phyloP scores from a whole-genome alignment of 352 stramenopile genomes.

The Globisporangium uncinulatum region DNA sequence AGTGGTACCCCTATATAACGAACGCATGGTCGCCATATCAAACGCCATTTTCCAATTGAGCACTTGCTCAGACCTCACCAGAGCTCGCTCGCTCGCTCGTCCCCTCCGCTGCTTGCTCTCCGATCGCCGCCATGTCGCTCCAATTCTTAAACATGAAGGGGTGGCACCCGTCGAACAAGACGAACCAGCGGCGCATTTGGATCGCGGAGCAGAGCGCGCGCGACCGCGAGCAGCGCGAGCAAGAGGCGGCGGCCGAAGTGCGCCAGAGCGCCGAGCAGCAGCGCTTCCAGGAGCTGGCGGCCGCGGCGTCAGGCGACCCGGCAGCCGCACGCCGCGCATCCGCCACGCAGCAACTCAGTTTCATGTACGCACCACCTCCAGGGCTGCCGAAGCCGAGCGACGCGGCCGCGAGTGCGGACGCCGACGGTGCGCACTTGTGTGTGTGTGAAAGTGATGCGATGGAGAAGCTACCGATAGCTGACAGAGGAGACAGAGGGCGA shows the following conservation, averaged over 20 bases:
- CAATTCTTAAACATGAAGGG: conserved; percentile 81
- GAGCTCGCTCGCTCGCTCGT: no score
- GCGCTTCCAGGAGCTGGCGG: conserved; percentile 54
- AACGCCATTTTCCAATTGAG: no score
- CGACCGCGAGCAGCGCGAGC: conserved; percentile 38
- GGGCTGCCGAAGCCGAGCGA: conserved; percentile 45
- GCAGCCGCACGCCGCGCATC: conserved; percentile 32
- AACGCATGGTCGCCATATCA: no score
- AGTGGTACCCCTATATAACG: no score
- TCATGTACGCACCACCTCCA: conserved; percentile 70
- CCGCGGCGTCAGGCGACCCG: conserved; percentile 38
- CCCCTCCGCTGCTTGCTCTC: neutral
- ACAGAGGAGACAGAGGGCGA: conserved; percentile 17
- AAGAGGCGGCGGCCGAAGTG: conserved; percentile 62
- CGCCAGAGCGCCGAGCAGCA: conserved; percentile 47
- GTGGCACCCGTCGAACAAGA: conserved; percentile 71
- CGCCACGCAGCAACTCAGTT: conserved; percentile 56
- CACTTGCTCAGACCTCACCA: neutral
- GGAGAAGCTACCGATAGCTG: neutral
- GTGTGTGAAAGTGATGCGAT: neutral
- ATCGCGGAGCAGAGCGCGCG: conserved; percentile 73
- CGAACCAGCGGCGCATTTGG: conserved; percentile 84
- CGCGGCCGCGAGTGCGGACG: conserved; percentile 20
- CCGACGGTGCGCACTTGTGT: neutral
- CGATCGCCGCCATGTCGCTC: conserved; percentile 46